Base-by-base conservation (phyloP, 257 asterid genomes). In the Fraxinus americana region DNA sequence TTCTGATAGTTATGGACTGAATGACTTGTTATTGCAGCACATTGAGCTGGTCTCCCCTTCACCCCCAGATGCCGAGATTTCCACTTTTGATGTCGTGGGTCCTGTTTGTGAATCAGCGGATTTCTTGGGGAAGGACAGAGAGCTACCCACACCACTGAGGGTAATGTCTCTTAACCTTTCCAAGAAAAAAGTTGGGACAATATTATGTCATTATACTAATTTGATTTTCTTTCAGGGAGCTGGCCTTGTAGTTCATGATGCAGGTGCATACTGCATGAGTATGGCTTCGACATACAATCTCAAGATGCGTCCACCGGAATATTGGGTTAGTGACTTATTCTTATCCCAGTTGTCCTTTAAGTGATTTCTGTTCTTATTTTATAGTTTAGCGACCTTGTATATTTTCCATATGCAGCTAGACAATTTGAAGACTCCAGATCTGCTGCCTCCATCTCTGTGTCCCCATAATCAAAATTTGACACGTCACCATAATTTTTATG, bases 181-280 rank as follows among this genome's bases (percentile, higher is more conserved):
- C 5, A 45, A 5, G 1, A 45, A 54, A 54, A 36, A 0, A 39
- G 45, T 9, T 16, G 2, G 21, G 3, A 23, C 54, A 27, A 66
- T 77, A 19, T 63, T 39, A 39, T 54, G 10, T 52, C 25, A 27
- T 5, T 27, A n/a, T 48, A 52, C 79, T 89, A 29, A 78, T 73
- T 67, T 38, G 68, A 5, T 63, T 32, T 68, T 70, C 34, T 77
- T 83, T 75, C 88, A 95, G 99, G 99, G 99, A 81, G 45, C 90
- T 74, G 99, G 99, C 79, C 82, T 95, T 89, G 97, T 95, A 34
- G 99, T 95, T 77, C 99, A 95, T 12, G 99, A 95, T 80, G 99
- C 99, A 7, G 99, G 99, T 82, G 99, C 99, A 69, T 95, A 95
- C 85, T 95, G 99, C 90, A 95, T 95, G 99, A 95, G 99, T 75